phyloP scores from a whole-genome alignment of 2,329 filamentous ascomycete species.

The Fusarium abutilonis region DNA sequence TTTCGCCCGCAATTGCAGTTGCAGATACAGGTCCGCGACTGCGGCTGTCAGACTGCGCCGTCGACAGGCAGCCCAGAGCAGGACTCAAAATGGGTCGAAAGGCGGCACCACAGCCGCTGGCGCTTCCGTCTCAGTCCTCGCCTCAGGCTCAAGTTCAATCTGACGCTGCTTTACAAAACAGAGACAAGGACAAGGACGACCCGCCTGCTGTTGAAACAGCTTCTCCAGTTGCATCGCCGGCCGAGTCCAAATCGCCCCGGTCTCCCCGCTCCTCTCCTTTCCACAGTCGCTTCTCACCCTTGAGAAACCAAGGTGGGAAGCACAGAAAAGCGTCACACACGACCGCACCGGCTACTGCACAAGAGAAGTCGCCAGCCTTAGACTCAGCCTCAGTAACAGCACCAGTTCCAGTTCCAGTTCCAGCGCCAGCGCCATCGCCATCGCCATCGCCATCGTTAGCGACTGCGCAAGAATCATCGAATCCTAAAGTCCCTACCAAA shows the following conservation, averaged over 20 bases:
- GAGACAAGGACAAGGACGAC: constrained; percentile 34
- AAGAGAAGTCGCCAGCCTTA: constrained; percentile 9
- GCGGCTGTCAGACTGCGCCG: constrained; percentile 39
- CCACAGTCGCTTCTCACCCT: constrained; percentile 53
- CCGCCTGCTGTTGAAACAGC: constrained; percentile 47
- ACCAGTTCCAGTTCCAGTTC: not conserved
- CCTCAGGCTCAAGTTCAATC: constrained; percentile 44
- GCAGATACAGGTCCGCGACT: constrained; percentile 39
- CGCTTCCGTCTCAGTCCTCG: constrained; percentile 50
- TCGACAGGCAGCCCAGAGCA: constrained; percentile 33
- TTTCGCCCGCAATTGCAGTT: constrained; percentile 36
- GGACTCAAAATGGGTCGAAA: constrained; percentile 64
- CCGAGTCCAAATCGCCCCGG: constrained; percentile 53
- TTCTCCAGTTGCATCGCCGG: constrained; percentile 47
- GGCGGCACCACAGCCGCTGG: constrained; percentile 66
- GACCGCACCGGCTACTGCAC: constrained; percentile 31
- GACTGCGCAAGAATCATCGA: constrained; percentile 22
- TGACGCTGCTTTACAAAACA: constrained; percentile 50
- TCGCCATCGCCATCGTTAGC: constrained; percentile 1
- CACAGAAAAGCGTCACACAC: constrained; percentile 41
- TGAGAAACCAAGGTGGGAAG: constrained; percentile 41
- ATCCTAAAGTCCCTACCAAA: constrained; percentile 31
- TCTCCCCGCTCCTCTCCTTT: constrained; percentile 61
- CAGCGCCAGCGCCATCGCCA: constrained; percentile 6
- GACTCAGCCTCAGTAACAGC: constrained; percentile 1